These are phyloP conservation scores for Saitozyma podzolica DNA, from an alignment of 768 basidiomycete species.

Conservation along the genomic window DNA sequence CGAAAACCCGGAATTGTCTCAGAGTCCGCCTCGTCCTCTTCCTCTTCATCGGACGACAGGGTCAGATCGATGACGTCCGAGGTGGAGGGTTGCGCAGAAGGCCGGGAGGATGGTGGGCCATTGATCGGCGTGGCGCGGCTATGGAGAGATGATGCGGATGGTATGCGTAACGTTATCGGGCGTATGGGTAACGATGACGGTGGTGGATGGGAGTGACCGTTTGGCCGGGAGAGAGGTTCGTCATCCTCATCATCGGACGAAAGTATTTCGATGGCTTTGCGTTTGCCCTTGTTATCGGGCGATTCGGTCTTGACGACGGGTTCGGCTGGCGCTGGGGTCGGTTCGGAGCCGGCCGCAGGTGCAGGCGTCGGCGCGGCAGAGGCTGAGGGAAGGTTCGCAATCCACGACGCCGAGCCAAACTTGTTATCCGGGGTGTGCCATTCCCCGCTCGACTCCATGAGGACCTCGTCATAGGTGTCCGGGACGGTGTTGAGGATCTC, in stretches of 20 bases:
- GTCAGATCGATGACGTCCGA: constrained; percentile 37
- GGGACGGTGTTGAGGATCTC: constrained; percentile 75
- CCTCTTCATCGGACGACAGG: constrained; percentile 30
- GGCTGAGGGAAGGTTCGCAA: constrained; percentile 1
- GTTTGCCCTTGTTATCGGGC: constrained; percentile 24
- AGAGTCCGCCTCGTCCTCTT: constrained; percentile 8
- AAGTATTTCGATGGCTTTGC: constrained; percentile 35
- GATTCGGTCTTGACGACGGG: constrained; percentile 2
- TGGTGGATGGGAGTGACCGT: not conserved
- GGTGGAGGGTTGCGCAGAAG: constrained; percentile 14
- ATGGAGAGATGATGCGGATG: too few relatives aligned
- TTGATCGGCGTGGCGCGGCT: constrained; percentile 1
- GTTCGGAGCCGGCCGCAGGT: constrained; percentile 2
- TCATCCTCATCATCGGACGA: constrained; percentile 37
- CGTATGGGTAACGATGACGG: too few relatives aligned
- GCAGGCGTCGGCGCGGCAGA: constrained; percentile 8
- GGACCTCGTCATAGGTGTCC: constrained; percentile 82
- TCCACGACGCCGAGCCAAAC: constrained; percentile 72
- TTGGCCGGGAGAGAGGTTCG: constrained; percentile 9
- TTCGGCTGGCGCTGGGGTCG: not conserved
- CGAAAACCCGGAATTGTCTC: constrained; percentile 29
- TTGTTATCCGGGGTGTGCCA: constrained; percentile 93
- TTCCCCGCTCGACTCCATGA: constrained; percentile 89
- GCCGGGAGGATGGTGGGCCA: constrained; percentile 9
- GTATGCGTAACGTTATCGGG: too few relatives aligned